phyloP scores from a whole-genome alignment of 805 yeast genomes.

The Soucietia sequanensis region DNA sequence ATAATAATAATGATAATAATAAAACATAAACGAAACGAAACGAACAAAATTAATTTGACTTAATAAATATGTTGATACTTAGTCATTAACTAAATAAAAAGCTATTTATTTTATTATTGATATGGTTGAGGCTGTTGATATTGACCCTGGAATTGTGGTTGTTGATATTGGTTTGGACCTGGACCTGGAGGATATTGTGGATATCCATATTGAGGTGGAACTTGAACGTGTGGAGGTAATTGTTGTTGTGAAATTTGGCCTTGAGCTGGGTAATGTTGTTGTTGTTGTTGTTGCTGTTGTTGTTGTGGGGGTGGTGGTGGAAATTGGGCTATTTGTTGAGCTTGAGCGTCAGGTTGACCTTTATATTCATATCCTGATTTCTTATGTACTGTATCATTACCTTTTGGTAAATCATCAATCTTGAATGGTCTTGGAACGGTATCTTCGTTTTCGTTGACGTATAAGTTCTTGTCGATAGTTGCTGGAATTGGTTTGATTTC shows the following conservation, averaged over 20 bases:
- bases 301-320: slow-evolving; percentile 7
- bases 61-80: no score
- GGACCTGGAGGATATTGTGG: slow-evolving; percentile 10
- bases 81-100: no score
- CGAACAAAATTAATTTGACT: no score
- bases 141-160: slow-evolving; percentile 14
- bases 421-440: slow-evolving; percentile 89
- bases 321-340: slow-evolving; percentile 9
- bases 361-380: slow-evolving; percentile 42
- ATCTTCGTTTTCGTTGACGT: slow-evolving; percentile 77
- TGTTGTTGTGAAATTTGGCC: slow-evolving; percentile 14
- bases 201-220: slow-evolving; percentile 21
- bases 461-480: slow-evolving; percentile 82
- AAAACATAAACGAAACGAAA: no score
- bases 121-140: slow-evolving; percentile 13
- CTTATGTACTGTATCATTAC: slow-evolving; percentile 31
- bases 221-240: slow-evolving; percentile 19
- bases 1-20: no score
- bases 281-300: slow-evolving; percentile 5
- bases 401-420: slow-evolving; percentile 56
- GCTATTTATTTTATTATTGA: slow-evolving; percentile 3
- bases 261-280: slow-evolving; percentile 15
- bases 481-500: slow-evolving; percentile 97
- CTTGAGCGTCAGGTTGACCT: slow-evolving; percentile 39
- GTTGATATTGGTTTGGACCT: slow-evolving; percentile 19